Percentiles rank a stretch among this genome's conserved stretches.
These are phyloP conservation scores for sunflower (Helianthus annuus) DNA, from an alignment of 129 eudicot species.

Conservation along the genomic window DNA sequence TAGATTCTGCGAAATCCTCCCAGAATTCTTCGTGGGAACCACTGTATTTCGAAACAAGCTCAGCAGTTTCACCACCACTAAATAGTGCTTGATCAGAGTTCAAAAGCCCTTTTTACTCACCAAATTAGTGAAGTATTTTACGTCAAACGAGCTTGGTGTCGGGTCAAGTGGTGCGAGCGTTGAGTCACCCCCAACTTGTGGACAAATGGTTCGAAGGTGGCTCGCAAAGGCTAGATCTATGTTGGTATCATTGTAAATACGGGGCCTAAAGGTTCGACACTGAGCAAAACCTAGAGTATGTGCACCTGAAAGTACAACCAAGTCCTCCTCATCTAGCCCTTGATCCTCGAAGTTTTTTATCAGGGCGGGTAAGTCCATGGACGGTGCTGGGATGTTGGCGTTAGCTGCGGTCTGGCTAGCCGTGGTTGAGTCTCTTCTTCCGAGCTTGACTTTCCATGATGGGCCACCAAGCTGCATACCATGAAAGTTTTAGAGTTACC, in stretches of 20 bases:
- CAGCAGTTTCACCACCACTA: conserved; percentile 28
- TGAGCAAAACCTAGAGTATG: conserved; percentile 32
- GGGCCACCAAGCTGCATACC: conserved; percentile 44
- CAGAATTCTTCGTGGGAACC: neutral
- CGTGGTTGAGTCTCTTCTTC: conserved; percentile 43
- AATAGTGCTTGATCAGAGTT: conserved; percentile 34
- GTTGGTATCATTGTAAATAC: conserved; percentile 24
- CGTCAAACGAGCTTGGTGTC: conserved; percentile 30
- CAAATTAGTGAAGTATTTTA: conserved; percentile 31
- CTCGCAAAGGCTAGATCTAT: conserved; percentile 26
- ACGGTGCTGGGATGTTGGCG: conserved; percentile 31
- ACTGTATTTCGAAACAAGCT: conserved; percentile 24
- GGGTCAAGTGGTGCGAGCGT: conserved; percentile 37
- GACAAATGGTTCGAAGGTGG: conserved; percentile 30
- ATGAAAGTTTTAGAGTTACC: neutral
- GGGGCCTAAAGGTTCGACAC: conserved; percentile 24
- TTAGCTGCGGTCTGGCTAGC: conserved; percentile 35
- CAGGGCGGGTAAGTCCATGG: conserved; percentile 31
- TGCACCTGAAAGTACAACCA: conserved; percentile 64
- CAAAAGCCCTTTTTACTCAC: conserved; percentile 28
- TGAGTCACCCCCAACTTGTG: conserved; percentile 20
- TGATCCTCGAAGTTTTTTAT: conserved; percentile 36
- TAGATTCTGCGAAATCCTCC: conserved; percentile 36
- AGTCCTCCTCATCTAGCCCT: conserved; percentile 50
- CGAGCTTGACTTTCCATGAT: conserved; percentile 35